Percentiles rank a stretch among this genome's conserved stretches.
Conservation (phyloP, 805 yeast genomes). For the Priceomyces castillae region DNA sequence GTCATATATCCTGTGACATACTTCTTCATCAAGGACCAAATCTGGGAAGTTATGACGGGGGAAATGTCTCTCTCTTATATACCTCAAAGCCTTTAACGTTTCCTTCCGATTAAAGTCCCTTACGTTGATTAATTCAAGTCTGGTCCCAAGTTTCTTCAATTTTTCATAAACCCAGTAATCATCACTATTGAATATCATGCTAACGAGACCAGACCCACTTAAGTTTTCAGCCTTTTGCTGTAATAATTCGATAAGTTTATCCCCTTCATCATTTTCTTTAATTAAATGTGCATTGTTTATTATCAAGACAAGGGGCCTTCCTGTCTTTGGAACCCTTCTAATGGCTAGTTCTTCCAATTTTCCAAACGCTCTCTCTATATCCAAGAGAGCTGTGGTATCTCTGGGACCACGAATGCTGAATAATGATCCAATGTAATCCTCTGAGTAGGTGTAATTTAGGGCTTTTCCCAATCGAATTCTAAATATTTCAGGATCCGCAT, state of each 20-base stretch:
- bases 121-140: constrained; percentile 69
- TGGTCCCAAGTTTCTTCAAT: constrained; percentile 65
- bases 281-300: constrained; percentile 76
- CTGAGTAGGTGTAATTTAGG: constrained; percentile 66
- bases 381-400: constrained; percentile 77
- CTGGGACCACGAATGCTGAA: constrained; percentile 82
- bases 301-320: constrained; percentile 61
- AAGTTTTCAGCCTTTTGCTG: constrained; percentile 83
- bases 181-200: constrained; percentile 73
- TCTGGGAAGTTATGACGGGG: constrained; percentile 34
- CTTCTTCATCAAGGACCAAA: constrained; percentile 32
- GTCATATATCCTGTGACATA: constrained; percentile 57
- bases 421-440: constrained; percentile 79
- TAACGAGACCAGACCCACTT: constrained; percentile 69
- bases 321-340: constrained; percentile 34
- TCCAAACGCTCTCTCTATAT: constrained; percentile 78
- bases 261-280: constrained; percentile 72
- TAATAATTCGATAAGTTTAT: constrained; percentile 63
- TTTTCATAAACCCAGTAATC: constrained; percentile 88
- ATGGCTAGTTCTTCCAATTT: constrained; percentile 73
- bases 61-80: constrained; percentile 44
- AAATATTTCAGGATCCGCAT: constrained; percentile 81
- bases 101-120: constrained; percentile 57
- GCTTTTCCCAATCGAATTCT: constrained; percentile 76
- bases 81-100: constrained; percentile 52